Percentiles rank a stretch among this genome's conserved stretches.
Conservation (phyloP, 768 basidiomycete genomes). For the Amanita molliuscula region DNA sequence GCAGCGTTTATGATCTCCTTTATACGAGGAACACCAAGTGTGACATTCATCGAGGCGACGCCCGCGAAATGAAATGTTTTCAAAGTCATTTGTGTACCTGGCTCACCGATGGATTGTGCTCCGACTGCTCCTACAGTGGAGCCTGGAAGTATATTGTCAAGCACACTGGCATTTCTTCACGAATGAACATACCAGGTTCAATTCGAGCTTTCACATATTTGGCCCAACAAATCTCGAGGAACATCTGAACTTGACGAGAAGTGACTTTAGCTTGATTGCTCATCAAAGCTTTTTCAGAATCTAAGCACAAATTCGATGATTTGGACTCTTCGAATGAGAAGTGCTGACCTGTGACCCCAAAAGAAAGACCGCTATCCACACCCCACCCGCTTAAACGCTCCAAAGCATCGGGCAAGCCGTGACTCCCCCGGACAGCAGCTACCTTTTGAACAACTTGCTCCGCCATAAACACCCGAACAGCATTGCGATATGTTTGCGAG, state of each 20-base stretch:
- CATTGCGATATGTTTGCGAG: conserved; percentile 56
- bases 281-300: conserved; percentile 61
- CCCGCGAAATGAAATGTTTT: conserved; percentile 99
- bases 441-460: conserved; percentile 57
- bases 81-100: conserved; percentile 98
- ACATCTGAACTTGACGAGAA: conserved; percentile 61
- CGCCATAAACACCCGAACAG: conserved; percentile 61
- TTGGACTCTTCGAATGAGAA: conserved; percentile 1
- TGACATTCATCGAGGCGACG: conserved; percentile 99
- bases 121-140: conserved; percentile 98
- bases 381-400: conserved; percentile 72
- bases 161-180: background rate
- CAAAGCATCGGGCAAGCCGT: conserved; percentile 79
- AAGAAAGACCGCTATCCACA: conserved; percentile 60
- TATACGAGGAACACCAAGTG: conserved; percentile 98
- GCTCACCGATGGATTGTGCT: conserved; percentile 98
- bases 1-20: conserved; percentile 99
- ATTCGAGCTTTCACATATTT: conserved; percentile 94
- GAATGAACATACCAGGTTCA: conserved; percentile 63
- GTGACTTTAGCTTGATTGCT: conserved; percentile 90
- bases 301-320: conserved; percentile 22
- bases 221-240: conserved; percentile 82
- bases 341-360: conserved; percentile 57
- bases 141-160: conserved; percentile 30
- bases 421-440: conserved; percentile 53